These are phyloP conservation scores for Suillus discolor DNA, from an alignment of 768 basidiomycete genomes.

Conservation along the genomic window DNA sequence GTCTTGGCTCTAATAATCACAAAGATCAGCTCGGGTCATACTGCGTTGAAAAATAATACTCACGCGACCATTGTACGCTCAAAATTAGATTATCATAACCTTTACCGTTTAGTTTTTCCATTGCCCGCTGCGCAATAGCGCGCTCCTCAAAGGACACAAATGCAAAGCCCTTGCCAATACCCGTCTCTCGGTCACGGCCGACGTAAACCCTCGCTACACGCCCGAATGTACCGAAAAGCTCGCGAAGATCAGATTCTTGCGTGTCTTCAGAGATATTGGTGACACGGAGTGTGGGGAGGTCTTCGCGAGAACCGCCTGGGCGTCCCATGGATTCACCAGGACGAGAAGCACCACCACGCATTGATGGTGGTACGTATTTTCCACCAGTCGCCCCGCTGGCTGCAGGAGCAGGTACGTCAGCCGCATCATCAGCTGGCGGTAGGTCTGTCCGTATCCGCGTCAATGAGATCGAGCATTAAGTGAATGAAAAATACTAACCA, in stretches of 20 bases:
- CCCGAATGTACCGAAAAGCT: constrained; percentile 86
- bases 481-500: constrained; percentile 39
- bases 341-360: constrained; percentile 71
- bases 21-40: not conserved
- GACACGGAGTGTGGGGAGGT: constrained; percentile 94
- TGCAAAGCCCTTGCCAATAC: constrained; percentile 94
- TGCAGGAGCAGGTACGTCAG: constrained; percentile 30
- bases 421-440: constrained; percentile 38
- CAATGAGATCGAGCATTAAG: constrained; percentile 3
- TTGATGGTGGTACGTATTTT: constrained; percentile 94
- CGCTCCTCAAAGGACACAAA: constrained; percentile 94
- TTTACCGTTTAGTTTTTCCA: constrained; percentile 88
- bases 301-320: constrained; percentile 68
- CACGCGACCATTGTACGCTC: constrained; percentile 66
- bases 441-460: constrained; percentile 32
- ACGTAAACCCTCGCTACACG: constrained; percentile 90
- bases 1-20: constrained; percentile 41
- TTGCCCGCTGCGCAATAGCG: constrained; percentile 79
- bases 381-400: constrained; percentile 50
- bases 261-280: constrained; percentile 97
- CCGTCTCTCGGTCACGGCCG: constrained; percentile 92
- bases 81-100: constrained; percentile 93
- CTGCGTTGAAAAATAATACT: constrained; percentile 27
- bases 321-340: constrained; percentile 75
- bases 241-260: constrained; percentile 90